Percentiles rank a stretch among this genome's conserved stretches.
These are phyloP conservation scores for Moricandia moricandioides DNA, from an alignment of 345 rosid genomes.

Conservation along the genomic window DNA sequence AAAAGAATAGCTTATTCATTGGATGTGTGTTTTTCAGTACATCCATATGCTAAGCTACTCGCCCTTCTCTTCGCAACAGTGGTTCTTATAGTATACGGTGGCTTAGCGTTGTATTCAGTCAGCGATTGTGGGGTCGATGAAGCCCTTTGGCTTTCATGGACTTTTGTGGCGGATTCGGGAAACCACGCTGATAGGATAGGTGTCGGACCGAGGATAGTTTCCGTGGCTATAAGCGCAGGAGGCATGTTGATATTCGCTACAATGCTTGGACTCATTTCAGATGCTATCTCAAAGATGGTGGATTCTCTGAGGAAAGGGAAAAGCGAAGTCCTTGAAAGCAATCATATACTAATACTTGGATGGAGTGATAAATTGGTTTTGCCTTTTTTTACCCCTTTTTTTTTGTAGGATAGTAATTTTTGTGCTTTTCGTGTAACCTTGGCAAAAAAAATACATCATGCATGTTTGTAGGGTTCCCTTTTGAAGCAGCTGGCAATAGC, in stretches of 20 bases:
- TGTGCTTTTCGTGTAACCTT: not conserved
- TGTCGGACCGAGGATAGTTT: slow-evolving; percentile 74
- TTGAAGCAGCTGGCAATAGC: slow-evolving; percentile 93
- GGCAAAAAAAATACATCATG: not conserved
- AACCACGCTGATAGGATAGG: slow-evolving; percentile 86
- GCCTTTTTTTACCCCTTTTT: not conserved
- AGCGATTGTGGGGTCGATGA: slow-evolving; percentile 76
- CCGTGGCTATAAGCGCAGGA: slow-evolving; percentile 87
- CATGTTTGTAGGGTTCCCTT: slow-evolving; percentile 68
- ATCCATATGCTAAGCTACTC: slow-evolving; percentile 88
- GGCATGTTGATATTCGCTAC: slow-evolving; percentile 92
- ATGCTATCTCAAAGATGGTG: slow-evolving; percentile 90
- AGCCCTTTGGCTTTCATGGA: slow-evolving; percentile 94
- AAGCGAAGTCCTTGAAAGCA: slow-evolving; percentile 91
- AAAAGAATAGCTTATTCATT: slow-evolving; percentile 86
- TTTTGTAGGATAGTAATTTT: not conserved
- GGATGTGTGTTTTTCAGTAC: slow-evolving; percentile 84
- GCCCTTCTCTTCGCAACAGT: slow-evolving; percentile 84
- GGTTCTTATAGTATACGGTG: slow-evolving; percentile 78
- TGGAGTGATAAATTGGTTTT: slow-evolving; percentile 98
- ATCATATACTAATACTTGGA: slow-evolving; percentile 82
- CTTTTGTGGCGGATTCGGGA: slow-evolving; percentile 90
- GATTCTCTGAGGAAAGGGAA: slow-evolving; percentile 89
- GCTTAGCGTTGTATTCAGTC: slow-evolving; percentile 79
- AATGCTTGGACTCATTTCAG: slow-evolving; percentile 95